These are phyloP conservation scores for Beta lomatogona DNA, from an alignment of 179 eudicot species.

Conservation along the genomic window DNA sequence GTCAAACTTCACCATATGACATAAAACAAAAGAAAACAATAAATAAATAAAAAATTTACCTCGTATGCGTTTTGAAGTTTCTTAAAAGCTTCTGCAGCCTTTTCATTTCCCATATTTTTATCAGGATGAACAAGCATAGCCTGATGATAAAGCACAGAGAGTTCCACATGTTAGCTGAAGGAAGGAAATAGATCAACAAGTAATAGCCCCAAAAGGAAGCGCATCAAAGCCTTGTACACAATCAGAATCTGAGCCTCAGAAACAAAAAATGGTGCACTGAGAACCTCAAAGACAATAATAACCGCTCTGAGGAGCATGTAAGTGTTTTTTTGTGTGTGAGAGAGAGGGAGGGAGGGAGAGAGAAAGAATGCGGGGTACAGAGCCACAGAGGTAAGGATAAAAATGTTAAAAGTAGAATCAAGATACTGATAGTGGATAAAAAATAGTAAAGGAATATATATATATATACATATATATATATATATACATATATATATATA, in stretches of 20 bases:
- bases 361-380: too few species aligned
- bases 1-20: constrained; percentile 1
- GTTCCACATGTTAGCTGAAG: constrained; percentile 16
- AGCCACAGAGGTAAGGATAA: too few species aligned
- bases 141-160: constrained; percentile 40
- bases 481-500: too few species aligned
- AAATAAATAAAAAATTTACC: constrained; percentile 40
- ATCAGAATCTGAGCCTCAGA: neutral
- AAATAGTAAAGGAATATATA: too few species aligned
- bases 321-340: too few species aligned
- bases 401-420: too few species aligned
- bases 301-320: too few species aligned
- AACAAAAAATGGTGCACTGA: neutral
- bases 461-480: too few species aligned
- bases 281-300: neutral
- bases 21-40: constrained; percentile 1
- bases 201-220: neutral
- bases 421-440: too few species aligned
- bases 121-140: constrained; percentile 99
- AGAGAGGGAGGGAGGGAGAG: too few species aligned
- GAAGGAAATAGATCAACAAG: neutral
- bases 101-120: constrained; percentile 98
- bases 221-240: neutral
- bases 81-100: constrained; percentile 98
- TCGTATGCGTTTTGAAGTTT: constrained; percentile 98